These are phyloP conservation scores for Chlorella sp. DNA, from an alignment of 139 green algal species.

Conservation along the genomic window DNA sequence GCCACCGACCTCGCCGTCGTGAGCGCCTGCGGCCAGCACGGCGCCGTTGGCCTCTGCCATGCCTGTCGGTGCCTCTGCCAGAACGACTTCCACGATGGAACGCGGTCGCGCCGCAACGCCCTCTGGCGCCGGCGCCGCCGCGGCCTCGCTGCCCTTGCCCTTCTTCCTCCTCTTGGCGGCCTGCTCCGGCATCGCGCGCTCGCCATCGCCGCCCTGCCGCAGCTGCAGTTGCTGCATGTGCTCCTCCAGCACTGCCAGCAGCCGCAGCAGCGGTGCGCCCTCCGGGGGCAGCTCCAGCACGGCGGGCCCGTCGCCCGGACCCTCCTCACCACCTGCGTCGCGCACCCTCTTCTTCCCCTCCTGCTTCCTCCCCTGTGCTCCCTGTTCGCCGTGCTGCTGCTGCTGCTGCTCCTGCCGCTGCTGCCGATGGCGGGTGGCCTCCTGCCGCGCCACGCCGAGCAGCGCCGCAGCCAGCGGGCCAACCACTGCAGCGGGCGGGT, in stretches of 20 bases:
- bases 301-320: not conserved
- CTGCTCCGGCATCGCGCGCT: not conserved
- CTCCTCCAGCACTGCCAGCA: not conserved
- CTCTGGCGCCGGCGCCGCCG: not conserved
- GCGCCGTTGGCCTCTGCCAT: not conserved
- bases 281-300: constrained; percentile 6
- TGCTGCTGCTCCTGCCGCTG: not conserved
- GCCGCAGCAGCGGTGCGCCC: not conserved
- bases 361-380: too few relatives aligned
- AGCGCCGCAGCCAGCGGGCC: constrained; percentile 11
- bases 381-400: not conserved
- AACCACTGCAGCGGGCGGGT: too few relatives aligned
- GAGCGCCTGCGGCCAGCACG: not conserved
- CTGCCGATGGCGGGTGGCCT: constrained; percentile 12
- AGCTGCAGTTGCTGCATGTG: not conserved
- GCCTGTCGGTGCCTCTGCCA: not conserved
- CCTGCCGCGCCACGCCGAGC: constrained; percentile 1
- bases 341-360: not conserved
- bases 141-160: not conserved
- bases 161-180: constrained; percentile 5
- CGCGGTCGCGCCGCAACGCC: not conserved
- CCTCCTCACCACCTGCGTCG: constrained; percentile 7
- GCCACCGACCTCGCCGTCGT: not conserved
- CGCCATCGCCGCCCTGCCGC: not conserved
- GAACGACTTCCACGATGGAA: not conserved